These are phyloP conservation scores for Strigomonas oncopelti DNA, from an alignment of 208 protist genomes.

Conservation along the genomic window DNA sequence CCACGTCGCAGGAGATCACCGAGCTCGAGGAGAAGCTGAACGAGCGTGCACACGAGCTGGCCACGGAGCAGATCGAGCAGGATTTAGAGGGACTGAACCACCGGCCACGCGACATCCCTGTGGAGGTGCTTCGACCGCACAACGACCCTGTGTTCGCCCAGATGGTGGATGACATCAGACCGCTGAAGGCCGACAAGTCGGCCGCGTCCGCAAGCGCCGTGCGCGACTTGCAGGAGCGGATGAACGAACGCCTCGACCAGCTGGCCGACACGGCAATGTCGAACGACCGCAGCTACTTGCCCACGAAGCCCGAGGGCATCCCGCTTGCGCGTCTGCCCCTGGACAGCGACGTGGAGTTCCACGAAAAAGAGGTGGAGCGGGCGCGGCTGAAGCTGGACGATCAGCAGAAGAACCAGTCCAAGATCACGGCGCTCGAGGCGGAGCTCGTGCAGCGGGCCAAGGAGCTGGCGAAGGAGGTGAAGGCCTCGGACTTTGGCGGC, in stretches of 20 bases:
- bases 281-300: conserved; percentile 62
- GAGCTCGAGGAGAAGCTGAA: conserved; percentile 72
- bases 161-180: conserved; percentile 52
- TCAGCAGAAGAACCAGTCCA: conserved; percentile 38
- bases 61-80: conserved; percentile 45
- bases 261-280: conserved; percentile 52
- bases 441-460: conserved; percentile 44
- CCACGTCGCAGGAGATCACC: conserved; percentile 26
- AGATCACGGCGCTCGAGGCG: conserved; percentile 53
- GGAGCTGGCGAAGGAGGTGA: conserved; percentile 49
- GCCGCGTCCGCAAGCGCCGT: conserved; percentile 15
- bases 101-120: conserved; percentile 41
- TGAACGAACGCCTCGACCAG: conserved; percentile 64
- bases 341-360: conserved; percentile 50
- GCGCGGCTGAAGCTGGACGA: conserved; percentile 54
- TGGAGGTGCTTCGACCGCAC: conserved; percentile 49
- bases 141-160: conserved; percentile 50
- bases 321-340: conserved; percentile 53
- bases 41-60: conserved; percentile 55
- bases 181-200: conserved; percentile 30
- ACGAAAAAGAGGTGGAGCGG: conserved; percentile 54
- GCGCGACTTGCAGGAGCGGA: conserved; percentile 37
- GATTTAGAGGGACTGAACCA: conserved; percentile 46
- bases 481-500: conserved; percentile 42
- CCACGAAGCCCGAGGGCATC: conserved; percentile 45